Conservation (phyloP, 148 eudicot species). For the Nepenthes mirabilis region DNA sequence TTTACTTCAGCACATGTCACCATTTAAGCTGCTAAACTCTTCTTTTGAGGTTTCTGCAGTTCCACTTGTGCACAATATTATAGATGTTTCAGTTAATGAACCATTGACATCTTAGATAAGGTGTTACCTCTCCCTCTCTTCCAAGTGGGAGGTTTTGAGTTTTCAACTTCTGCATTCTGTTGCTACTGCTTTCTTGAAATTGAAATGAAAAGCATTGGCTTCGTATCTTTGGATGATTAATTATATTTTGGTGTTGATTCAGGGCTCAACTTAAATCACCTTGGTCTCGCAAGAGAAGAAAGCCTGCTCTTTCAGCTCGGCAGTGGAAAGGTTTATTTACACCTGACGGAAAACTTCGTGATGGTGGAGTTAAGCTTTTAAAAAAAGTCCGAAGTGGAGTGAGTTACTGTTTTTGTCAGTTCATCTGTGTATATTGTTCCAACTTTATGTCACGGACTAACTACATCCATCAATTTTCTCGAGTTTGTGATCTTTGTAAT, state of each 20-base stretch:
- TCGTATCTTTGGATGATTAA: too few species aligned
- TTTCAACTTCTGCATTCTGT: too few species aligned
- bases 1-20: too few species aligned
- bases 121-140: too few species aligned
- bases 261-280: constrained; percentile 88
- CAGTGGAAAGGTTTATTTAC: constrained; percentile 73
- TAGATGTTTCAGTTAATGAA: too few species aligned
- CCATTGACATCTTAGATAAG: too few species aligned
- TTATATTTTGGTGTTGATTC: constrained; percentile 6
- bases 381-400: constrained; percentile 94
- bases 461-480: not conserved
- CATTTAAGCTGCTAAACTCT: too few species aligned
- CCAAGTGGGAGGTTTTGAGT: too few species aligned
- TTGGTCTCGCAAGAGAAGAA: constrained; percentile 89
- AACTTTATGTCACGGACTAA: not conserved
- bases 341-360: constrained; percentile 67
- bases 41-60: too few species aligned
- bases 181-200: too few species aligned
- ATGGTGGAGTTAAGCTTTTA: constrained; percentile 73
- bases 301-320: constrained; percentile 52
- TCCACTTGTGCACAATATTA: too few species aligned
- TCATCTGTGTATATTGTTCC: not conserved
- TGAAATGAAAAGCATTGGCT: too few species aligned
- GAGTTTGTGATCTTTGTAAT: not conserved
- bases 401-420: constrained; percentile 13